phyloP scores from a whole-genome alignment of 495 filamentous ascomycete species.

The Penicillium subrubescens region DNA sequence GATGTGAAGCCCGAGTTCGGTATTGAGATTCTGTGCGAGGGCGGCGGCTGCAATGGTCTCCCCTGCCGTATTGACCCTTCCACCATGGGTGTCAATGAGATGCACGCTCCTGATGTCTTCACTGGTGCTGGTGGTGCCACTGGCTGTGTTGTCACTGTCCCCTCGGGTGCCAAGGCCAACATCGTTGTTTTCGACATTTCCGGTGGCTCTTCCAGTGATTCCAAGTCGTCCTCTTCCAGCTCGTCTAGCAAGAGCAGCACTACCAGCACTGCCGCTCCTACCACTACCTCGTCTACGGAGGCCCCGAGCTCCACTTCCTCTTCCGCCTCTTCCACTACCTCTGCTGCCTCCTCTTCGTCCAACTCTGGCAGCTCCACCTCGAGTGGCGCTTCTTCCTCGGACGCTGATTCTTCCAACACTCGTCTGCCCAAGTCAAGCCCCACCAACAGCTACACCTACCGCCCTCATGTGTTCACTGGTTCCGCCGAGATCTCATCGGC shows the following conservation, averaged over 20 bases:
- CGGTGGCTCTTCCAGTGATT: slow-evolving; percentile 27
- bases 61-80: slow-evolving; percentile 75
- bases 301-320: slow-evolving; percentile 27
- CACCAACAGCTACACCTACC: slow-evolving; percentile 35
- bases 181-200: slow-evolving; percentile 63
- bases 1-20: slow-evolving; percentile 65
- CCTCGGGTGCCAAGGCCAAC: slow-evolving; percentile 65
- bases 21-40: slow-evolving; percentile 68
- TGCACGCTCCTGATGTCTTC: slow-evolving; percentile 47
- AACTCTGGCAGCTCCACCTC: slow-evolving; percentile 9
- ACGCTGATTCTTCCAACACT: slow-evolving; percentile 19
- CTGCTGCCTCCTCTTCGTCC: slow-evolving; percentile 28
- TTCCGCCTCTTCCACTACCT: slow-evolving; percentile 19
- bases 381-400: slow-evolving; percentile 24
- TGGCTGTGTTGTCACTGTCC: slow-evolving; percentile 80
- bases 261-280: slow-evolving; percentile 26
- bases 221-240: slow-evolving; percentile 18
- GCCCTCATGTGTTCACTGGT: slow-evolving; percentile 38
- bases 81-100: slow-evolving; percentile 61
- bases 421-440: slow-evolving; percentile 24
- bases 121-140: slow-evolving; percentile 68
- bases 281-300: slow-evolving; percentile 25
- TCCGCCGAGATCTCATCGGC: slow-evolving; percentile 25
- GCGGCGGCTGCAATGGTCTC: slow-evolving; percentile 69
- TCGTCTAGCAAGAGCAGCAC: slow-evolving; percentile 21